Evolutionary conservation across 192 early-diverging fungal genomes (phyloP), one percentile per base, ranked within the genome.

Genomic region (Coemansia sp.): DNA sequence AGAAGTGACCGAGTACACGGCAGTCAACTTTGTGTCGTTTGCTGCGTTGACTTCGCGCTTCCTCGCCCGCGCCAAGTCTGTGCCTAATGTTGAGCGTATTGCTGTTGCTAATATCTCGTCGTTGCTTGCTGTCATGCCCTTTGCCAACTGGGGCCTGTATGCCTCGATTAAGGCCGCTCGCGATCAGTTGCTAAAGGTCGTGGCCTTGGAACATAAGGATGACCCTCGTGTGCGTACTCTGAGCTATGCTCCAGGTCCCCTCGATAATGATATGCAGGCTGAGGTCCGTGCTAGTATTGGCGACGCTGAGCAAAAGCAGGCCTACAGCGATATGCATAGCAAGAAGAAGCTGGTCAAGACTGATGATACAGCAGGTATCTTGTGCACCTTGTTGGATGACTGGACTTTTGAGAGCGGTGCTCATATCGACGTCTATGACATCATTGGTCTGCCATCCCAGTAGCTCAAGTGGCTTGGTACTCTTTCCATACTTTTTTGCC

Each of bases 181-280:
- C 18, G 92, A 97, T 66, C 88, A 90, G 85, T 79, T 92, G 31
- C 75, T 93, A 36, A 66, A 85, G 22, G 88, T 91, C 0, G 84
- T 92, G 3, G 94, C 93, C 15, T n/a, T 77, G 12, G 95, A 96
- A 70, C 72, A 93, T 44, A 78, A 72, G 58, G 74, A 62, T 46
- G 79, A 73, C 40, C 34, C 64, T 33, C 70, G 85, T 40, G 76
- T 91, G 50, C 87, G 89, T 64, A 87, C 89, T 15, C 80, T 97
- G 43, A 94, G 84, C 68, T 97, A 97, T 80, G 93, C 95, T 3
- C 95, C 95, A 2, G 95, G 95, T 15, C 95, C 95, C 36, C 75
- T 97, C 61, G 92, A 95, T 50, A 93, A 90, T 55, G 85, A 90
- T 39, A 95, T 95, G 94, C 93, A 95, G 78, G 73, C 76, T 1